Percentiles rank a stretch among this genome's conserved stretches.
Conservation (phyloP, 805 yeast species). For the Debaryomyces prosopidis region DNA sequence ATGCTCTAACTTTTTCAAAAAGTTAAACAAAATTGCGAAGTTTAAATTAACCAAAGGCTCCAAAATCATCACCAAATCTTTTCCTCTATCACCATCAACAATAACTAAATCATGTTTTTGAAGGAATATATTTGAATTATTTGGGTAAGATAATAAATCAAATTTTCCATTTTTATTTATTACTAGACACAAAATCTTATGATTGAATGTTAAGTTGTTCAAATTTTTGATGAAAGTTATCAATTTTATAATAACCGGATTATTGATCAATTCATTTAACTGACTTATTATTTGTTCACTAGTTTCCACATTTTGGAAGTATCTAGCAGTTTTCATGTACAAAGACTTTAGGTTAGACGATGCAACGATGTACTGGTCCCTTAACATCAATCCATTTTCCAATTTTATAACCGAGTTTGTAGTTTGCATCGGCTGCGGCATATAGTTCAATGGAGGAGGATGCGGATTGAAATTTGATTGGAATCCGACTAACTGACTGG, state of each 20-base stretch:
- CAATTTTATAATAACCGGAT: constrained; percentile 29
- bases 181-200: constrained; percentile 47
- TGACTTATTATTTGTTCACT: constrained; percentile 25
- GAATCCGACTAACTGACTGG: constrained; percentile 41
- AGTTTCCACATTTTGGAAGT: constrained; percentile 45
- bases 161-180: constrained; percentile 64
- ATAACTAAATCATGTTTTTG: constrained; percentile 67
- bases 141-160: constrained; percentile 69
- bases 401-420: constrained; percentile 31
- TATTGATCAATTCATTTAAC: constrained; percentile 25
- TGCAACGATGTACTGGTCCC: constrained; percentile 57
- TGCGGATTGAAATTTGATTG: constrained; percentile 4
- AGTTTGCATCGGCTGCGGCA: background rate
- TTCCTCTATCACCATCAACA: constrained; percentile 84
- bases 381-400: constrained; percentile 64
- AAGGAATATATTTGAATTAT: constrained; percentile 59
- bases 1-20: constrained; percentile 72
- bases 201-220: constrained; percentile 42
- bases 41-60: constrained; percentile 64
- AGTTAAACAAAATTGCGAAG: constrained; percentile 70
- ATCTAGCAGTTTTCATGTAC: constrained; percentile 50
- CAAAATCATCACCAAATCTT: constrained; percentile 71
- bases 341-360: constrained; percentile 55
- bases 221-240: constrained; percentile 39
- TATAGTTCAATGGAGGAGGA: constrained; percentile 6